phyloP scores from a whole-genome alignment of 2,329 filamentous ascomycete genomes.

The Fusarium sp. region DNA sequence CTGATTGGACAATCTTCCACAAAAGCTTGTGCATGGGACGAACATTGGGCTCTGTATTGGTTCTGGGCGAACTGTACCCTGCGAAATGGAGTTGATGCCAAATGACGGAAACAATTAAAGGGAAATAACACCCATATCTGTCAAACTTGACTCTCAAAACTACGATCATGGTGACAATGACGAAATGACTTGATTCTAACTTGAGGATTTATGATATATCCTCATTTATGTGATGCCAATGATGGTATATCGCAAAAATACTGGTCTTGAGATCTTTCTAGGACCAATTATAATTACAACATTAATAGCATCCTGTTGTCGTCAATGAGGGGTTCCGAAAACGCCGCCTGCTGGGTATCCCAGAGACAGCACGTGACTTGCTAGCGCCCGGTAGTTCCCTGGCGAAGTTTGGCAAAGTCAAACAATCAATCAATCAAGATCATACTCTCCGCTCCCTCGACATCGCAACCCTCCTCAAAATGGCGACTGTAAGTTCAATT shows the following conservation, averaged over 20 bases:
- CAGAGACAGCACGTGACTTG: slow-evolving; percentile 47
- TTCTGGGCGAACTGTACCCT: slow-evolving; percentile 39
- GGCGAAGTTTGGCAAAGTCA: slow-evolving; percentile 57
- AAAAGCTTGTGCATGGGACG: slow-evolving; percentile 42
- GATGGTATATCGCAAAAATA: neutral
- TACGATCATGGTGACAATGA: neutral
- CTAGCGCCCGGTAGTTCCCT: slow-evolving; percentile 46
- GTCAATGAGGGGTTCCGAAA: slow-evolving; percentile 41
- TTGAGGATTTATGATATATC: neutral
- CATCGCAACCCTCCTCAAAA: slow-evolving; percentile 64
- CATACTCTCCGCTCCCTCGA: slow-evolving; percentile 59
- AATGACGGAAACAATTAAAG: slow-evolving; percentile 44
- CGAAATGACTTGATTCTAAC: neutral
- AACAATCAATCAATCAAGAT: slow-evolving; percentile 56
- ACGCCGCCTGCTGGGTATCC: slow-evolving; percentile 26
- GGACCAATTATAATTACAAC: neutral
- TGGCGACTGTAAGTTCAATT: slow-evolving; percentile 71
- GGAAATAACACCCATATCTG: slow-evolving; percentile 34
- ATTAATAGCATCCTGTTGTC: neutral
- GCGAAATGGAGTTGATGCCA: slow-evolving; percentile 44
- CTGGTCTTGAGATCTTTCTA: neutral
- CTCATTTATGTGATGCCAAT: neutral
- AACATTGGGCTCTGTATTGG: slow-evolving; percentile 46
- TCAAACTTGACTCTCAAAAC: slow-evolving; percentile 9
- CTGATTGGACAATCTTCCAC: slow-evolving; percentile 37